Evolutionary conservation across 371 early-diverging fungal genomes (phyloP).

Genomic region (Choanephora cucurbitarum): DNA sequence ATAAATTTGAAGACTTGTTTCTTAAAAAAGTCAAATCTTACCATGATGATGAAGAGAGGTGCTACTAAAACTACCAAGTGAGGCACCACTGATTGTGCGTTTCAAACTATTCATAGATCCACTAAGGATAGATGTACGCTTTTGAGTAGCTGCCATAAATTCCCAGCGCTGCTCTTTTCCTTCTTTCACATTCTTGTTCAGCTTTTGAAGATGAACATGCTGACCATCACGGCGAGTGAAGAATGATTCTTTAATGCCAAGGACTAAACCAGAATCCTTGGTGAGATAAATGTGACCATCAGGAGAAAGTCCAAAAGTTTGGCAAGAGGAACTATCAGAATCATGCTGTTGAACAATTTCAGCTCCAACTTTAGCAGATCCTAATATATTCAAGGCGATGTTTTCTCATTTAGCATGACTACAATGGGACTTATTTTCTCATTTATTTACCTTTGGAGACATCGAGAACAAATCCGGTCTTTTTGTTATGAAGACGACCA

Average conservation of each 20-base stretch:
- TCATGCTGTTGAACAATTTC: constrained; percentile 48
- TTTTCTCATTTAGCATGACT: neutral
- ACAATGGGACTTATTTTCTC: neutral
- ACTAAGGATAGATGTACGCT: constrained; percentile 12
- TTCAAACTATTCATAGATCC: constrained; percentile 23
- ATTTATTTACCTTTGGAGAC: constrained; percentile 47
- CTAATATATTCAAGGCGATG: too few relatives aligned
- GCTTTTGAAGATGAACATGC: constrained; percentile 45
- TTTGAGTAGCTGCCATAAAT: constrained; percentile 33
- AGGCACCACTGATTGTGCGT: constrained; percentile 31
- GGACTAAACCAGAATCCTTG: constrained; percentile 41
- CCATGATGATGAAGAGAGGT: constrained; percentile 8
- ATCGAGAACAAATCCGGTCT: constrained; percentile 55
- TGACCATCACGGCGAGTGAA: constrained; percentile 46
- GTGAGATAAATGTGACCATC: constrained; percentile 49
- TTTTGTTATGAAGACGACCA: constrained; percentile 57
- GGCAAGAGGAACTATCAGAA: constrained; percentile 24
- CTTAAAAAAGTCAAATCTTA: too few relatives aligned
- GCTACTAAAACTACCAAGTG: constrained; percentile 22
- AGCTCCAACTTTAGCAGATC: constrained; percentile 42
- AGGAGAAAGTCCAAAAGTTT: constrained; percentile 34
- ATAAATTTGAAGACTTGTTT: too few relatives aligned
- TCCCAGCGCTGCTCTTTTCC: constrained; percentile 51
- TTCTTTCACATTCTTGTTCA: constrained; percentile 28
- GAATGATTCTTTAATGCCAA: constrained; percentile 57